Evolutionary conservation across 306 rosid species (phyloP).

Genomic region (Canavalia ensiformis): DNA sequence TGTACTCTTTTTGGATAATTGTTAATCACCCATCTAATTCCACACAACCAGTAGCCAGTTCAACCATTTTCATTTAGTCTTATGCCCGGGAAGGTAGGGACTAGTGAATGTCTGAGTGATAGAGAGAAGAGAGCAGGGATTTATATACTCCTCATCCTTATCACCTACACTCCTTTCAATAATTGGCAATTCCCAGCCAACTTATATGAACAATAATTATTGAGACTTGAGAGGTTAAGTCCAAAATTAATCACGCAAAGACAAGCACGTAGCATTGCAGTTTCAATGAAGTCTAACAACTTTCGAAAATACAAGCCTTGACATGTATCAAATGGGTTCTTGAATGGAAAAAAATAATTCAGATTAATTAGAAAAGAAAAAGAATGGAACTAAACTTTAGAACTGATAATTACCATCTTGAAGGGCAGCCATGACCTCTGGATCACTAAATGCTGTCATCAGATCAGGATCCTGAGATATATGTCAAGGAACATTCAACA

Average conservation of each 20-base stretch:
- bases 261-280: neutral
- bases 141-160: neutral
- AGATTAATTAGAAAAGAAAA: neutral
- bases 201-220: constrained; percentile 13
- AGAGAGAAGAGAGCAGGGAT: neutral
- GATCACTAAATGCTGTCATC: constrained; percentile 88
- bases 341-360: neutral
- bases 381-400: neutral
- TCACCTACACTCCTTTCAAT: neutral
- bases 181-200: constrained; percentile 18
- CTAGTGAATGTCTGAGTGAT: neutral
- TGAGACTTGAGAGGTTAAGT: neutral
- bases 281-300: neutral
- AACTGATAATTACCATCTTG: constrained; percentile 76
- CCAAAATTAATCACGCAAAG: neutral
- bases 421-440: constrained; percentile 94
- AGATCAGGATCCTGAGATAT: constrained; percentile 79
- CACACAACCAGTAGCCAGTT: neutral
- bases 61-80: neutral
- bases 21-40: neutral
- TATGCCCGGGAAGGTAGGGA: neutral
- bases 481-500: constrained; percentile 23
- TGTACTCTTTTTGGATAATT: neutral
- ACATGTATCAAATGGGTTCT: neutral
- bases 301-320: neutral